These are phyloP conservation scores for Talaromyces sp. DNA, from an alignment of 2,329 filamentous ascomycete genomes.

Conservation along the genomic window DNA sequence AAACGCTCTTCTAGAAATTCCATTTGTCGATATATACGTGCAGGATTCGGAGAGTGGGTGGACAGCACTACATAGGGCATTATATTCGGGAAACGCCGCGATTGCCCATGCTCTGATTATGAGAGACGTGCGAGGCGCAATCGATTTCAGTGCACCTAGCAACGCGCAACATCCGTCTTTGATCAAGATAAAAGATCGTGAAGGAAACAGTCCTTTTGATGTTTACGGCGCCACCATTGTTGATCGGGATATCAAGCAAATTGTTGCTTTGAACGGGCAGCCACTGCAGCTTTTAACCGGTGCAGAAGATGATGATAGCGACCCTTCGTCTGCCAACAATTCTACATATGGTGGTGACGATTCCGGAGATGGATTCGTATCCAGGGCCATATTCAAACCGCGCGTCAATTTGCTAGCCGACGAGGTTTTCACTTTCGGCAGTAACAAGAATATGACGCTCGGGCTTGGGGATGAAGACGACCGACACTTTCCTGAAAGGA, in stretches of 20 bases:
- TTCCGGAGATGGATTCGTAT: conserved; percentile 23
- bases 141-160: conserved; percentile 52
- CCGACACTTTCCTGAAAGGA: conserved; percentile 83
- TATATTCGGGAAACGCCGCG: conserved; percentile 84
- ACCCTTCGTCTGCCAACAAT: conserved; percentile 20
- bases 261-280: conserved; percentile 20
- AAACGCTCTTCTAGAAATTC: conserved; percentile 71
- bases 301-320: conserved; percentile 41
- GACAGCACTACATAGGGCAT: conserved; percentile 86
- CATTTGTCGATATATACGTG: conserved; percentile 74
- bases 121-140: conserved; percentile 64
- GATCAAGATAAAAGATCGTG: conserved; percentile 92
- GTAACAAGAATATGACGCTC: conserved; percentile 89
- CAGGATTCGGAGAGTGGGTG: conserved; percentile 91
- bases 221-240: conserved; percentile 84
- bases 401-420: conserved; percentile 56
- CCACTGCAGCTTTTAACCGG: conserved; percentile 25
- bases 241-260: conserved; percentile 57
- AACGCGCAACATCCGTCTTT: conserved; percentile 60
- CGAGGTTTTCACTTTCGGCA: conserved; percentile 89
- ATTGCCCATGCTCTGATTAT: conserved; percentile 77
- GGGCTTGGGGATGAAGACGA: conserved; percentile 96
- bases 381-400: conserved; percentile 22
- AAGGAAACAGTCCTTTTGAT: conserved; percentile 92
- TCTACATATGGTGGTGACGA: conserved; percentile 44